Base-by-base conservation (phyloP, 2,329 filamentous ascomycete species). In the Colletotrichum cordylinicola region DNA sequence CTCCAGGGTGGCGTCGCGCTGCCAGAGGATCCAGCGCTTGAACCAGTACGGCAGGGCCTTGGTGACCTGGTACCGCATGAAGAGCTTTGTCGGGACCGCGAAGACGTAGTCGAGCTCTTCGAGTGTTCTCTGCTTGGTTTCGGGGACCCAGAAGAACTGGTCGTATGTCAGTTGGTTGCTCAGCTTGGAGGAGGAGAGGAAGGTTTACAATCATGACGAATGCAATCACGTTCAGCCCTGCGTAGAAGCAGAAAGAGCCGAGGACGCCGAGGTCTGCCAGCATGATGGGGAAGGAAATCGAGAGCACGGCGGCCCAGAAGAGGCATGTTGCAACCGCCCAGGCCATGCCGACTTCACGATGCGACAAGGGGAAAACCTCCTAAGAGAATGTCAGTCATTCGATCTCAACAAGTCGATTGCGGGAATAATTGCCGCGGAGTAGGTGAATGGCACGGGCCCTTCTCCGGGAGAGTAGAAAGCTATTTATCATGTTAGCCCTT, bases 301-400 rank as follows among this genome's bases (percentile, higher is more conserved):
- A 86, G 8, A 91, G 82, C 5, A 90, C 84, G 6, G 86, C 84
- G 12, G 86, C 88, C 84, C 88, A 90, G 83, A 89, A 90, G 76
- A 90, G 86, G 78, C 89, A 91, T 1, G 90, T 92, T 7, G 91
- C 90, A 2, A 93, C 91, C 8, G 90, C 90, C 83, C 89, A 92
- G 0, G 87, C 87, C 92, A 93, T 93, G 39, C 91, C 92, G 6
- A 92, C 87, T 80, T 93, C 91, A 77, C 91, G 86, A 81, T 93
- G 91, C 3, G 89, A 91, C 0, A 93, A 87, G 1, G 92, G 91
- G 82, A 92, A 93, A 16, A 92, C 90, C 79, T 93, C 31, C 31
- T 33, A 33, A 33, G 31, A 33, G 9, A 33, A 33, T 8, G 31
- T 33, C 31, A 33, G 31, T 10, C 9, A 10, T 33, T 33, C 9